Base-by-base conservation (phyloP, 2,329 filamentous ascomycete genomes). In the Alternaria rosae region DNA sequence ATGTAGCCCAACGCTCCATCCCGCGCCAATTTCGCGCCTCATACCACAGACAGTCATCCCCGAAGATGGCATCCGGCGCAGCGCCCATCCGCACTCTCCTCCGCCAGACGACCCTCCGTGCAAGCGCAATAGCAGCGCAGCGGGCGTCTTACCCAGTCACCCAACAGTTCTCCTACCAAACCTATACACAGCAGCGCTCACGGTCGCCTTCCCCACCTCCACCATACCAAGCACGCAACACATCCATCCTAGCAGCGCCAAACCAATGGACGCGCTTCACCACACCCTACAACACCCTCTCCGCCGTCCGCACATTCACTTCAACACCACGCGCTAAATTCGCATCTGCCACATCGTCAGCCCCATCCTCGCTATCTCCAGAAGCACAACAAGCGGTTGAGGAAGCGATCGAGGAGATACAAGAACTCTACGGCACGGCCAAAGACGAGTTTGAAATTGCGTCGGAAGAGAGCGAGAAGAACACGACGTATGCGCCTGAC, bases 401-500 rank as follows among this genome's bases (percentile, higher is more conserved):
- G 12, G 64, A 70, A 13, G 67, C 68, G 8, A 77, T 80, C 6
- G 77, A 79, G 42, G 65, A 74, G 17, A 78, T 80, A 3, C 66
- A 66, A 23, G 78, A 80, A n/a, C 57, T 80, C 66, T 79, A 80
- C 57, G 76, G 72, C 32, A 79, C 76, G 0, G 78, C 78, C 23
- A 74, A 70, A 38, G 78, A 80, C 67, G 78, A 80, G 73, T 85
- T 85, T 68, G 83, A 86, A 58, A 85, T 85, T 30, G 84, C 83
- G 28, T 77, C 80, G 57, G 84, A 86, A 62, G 83, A 85, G 69
- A 85, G 82, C 17, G 80, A 83, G 65, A 86, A 85, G 75, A 82
- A 83, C 59, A 85, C 84, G 11, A 82, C 86, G 30, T 87, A 87
- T 73, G 86, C 86, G 2, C 79, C 82, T 17, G 85, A 85, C 25